Conservation (phyloP, 139 green algal species). For the Coelastrella sp. region DNA sequence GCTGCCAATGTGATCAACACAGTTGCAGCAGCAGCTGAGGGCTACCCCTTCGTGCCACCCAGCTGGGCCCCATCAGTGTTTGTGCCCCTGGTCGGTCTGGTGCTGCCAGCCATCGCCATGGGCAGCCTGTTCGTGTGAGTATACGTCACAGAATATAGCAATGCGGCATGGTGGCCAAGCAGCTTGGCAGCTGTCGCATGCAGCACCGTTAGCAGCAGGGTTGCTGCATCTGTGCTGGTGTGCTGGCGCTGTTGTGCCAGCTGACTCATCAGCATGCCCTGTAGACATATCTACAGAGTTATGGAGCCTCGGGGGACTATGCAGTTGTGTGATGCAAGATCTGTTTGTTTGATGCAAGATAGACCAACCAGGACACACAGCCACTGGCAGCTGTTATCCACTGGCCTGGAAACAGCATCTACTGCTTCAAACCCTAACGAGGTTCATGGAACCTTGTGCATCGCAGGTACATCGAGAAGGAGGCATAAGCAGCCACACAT, state of each 20-base stretch:
- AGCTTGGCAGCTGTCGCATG: background rate
- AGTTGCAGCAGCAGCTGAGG: slow-evolving; percentile 61
- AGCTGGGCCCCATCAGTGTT: slow-evolving; percentile 65
- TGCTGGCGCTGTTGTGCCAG: no score
- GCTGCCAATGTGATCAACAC: slow-evolving; percentile 64
- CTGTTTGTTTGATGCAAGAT: no score
- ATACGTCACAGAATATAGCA: background rate
- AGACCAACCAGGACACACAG: no score
- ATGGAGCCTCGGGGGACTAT: no score
- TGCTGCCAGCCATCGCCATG: slow-evolving; percentile 68
- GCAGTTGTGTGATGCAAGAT: no score
- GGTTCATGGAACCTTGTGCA: no score
- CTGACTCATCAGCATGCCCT: no score
- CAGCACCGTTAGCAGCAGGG: no score
- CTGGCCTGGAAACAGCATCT: background rate
- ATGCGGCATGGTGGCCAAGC: background rate
- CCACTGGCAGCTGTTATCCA: no score
- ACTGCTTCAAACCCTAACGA: background rate
- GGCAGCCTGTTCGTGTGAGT: slow-evolving; percentile 65
- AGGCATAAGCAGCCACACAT: slow-evolving; percentile 29
- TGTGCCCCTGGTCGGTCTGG: slow-evolving; percentile 61
- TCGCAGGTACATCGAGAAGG: slow-evolving; percentile 63
- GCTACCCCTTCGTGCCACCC: slow-evolving; percentile 75
- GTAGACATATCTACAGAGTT: no score
- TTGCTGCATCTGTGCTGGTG: no score